These are phyloP conservation scores for Alliaria petiolata DNA, from an alignment of 345 rosid species.

Conservation along the genomic window DNA sequence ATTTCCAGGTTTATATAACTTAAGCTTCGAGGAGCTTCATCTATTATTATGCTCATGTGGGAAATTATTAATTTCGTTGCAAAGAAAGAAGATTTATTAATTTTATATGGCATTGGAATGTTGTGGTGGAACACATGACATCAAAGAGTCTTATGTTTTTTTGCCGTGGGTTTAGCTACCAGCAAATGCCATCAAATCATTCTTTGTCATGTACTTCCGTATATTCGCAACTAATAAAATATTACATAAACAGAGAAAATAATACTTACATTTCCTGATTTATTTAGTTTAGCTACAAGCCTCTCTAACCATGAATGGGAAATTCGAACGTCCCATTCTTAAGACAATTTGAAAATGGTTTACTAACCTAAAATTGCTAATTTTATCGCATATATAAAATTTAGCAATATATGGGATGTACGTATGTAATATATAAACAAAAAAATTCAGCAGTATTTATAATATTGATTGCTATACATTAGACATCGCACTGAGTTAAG, in stretches of 20 bases:
- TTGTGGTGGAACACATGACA: conserved; percentile 17
- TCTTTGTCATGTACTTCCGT: conserved; percentile 11
- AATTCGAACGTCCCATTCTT: background rate
- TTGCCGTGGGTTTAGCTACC: conserved; percentile 22
- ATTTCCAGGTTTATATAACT: too few relatives aligned
- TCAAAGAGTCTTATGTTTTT: conserved; percentile 3
- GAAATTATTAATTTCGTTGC: background rate
- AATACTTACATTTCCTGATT: background rate
- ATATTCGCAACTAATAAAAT: background rate
- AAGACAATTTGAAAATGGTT: background rate
- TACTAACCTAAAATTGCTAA: background rate
- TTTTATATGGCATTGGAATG: background rate
- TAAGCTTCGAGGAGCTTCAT: conserved; percentile 3
- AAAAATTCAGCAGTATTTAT: background rate
- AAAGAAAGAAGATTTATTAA: background rate
- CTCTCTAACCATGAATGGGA: background rate
- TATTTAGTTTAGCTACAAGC: background rate
- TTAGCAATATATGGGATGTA: background rate
- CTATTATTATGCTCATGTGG: background rate
- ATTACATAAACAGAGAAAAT: background rate
- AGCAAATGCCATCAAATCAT: conserved; percentile 28
- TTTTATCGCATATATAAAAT: background rate
- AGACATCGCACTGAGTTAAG: too few relatives aligned
- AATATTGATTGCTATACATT: background rate
- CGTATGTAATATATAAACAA: background rate